Conservation (phyloP, 176 grass and related monocot species). For the Pontederia crassipes region DNA sequence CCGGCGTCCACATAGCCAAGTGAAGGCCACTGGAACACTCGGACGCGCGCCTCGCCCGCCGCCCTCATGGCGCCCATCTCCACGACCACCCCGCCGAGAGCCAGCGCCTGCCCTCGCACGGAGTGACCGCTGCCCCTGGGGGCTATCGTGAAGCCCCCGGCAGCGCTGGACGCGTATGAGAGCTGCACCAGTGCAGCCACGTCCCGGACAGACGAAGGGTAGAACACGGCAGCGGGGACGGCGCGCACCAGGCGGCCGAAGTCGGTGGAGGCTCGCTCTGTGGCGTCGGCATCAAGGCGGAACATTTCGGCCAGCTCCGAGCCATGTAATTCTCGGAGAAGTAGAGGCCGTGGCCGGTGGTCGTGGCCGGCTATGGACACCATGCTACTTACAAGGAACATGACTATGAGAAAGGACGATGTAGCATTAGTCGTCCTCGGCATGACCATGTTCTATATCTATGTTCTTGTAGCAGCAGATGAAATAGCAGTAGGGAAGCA, state of each 20-base stretch:
- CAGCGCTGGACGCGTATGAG: neutral
- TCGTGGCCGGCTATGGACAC: neutral
- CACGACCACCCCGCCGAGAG: constrained; percentile 1
- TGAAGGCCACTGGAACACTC: too few species aligned
- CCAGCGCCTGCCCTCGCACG: constrained; percentile 5
- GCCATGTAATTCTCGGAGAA: neutral
- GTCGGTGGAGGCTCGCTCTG: constrained; percentile 3
- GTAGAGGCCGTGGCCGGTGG: constrained; percentile 6
- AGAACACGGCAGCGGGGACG: constrained; percentile 4
- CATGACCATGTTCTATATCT: too few species aligned
- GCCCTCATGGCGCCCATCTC: constrained; percentile 12
- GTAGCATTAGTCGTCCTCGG: too few species aligned
- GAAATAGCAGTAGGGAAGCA: too few species aligned
- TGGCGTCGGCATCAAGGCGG: neutral
- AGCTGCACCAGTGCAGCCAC: constrained; percentile 37
- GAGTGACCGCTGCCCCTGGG: constrained; percentile 16
- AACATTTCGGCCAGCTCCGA: constrained; percentile 20
- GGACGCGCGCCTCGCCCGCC: too few species aligned
- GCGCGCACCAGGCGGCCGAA: constrained; percentile 34
- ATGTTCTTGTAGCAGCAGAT: too few species aligned
- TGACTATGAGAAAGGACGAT: too few species aligned
- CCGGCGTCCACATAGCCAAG: constrained; percentile 2
- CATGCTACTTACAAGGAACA: too few species aligned
- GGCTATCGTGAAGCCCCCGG: neutral
- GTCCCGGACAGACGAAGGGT: constrained; percentile 20